Percentiles rank a stretch among this genome's conserved stretches.
These are phyloP conservation scores for Hericium erinaceus DNA, from an alignment of 768 basidiomycete genomes.

Conservation along the genomic window DNA sequence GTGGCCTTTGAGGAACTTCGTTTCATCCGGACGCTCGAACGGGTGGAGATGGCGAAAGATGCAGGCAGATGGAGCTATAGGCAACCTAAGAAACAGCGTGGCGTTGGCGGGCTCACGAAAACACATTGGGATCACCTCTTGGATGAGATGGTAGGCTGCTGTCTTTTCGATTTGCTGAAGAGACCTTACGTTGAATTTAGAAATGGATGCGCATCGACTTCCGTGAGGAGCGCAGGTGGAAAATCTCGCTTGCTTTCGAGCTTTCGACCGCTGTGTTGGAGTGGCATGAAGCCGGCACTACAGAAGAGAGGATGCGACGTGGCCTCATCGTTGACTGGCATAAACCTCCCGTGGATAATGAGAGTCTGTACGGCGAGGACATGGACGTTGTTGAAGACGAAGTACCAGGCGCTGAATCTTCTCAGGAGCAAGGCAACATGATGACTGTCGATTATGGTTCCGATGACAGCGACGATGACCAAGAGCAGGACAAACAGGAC, in stretches of 20 bases:
- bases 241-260: slow-evolving; percentile 73
- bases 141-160: slow-evolving; percentile 79
- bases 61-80: slow-evolving; percentile 83
- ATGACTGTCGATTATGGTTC: slow-evolving; percentile 13
- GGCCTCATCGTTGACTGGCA: slow-evolving; percentile 66
- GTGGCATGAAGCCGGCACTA: slow-evolving; percentile 72
- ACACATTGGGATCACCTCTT: slow-evolving; percentile 93
- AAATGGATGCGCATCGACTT: slow-evolving; percentile 98
- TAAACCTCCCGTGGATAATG: slow-evolving; percentile 22
- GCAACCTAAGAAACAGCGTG: slow-evolving; percentile 91
- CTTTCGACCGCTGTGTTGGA: slow-evolving; percentile 76
- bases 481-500: slow-evolving; percentile 43
- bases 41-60: slow-evolving; percentile 76
- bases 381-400: slow-evolving; percentile 23
- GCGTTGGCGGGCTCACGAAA: slow-evolving; percentile 64
- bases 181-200: slow-evolving; percentile 28
- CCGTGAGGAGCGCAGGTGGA: slow-evolving; percentile 91
- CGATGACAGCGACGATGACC: slow-evolving; percentile 50
- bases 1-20: slow-evolving; percentile 74
- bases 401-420: background rate
- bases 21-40: slow-evolving; percentile 70
- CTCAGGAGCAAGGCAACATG: slow-evolving; percentile 7
- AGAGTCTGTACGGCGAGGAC: slow-evolving; percentile 18
- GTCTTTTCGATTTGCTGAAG: background rate
- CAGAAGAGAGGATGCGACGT: slow-evolving; percentile 50